Percentiles rank a stretch among this genome's conserved stretches.
Evolutionary conservation across 139 green algal species (phyloP).

Genomic region (Micractinium conductrix): DNA sequence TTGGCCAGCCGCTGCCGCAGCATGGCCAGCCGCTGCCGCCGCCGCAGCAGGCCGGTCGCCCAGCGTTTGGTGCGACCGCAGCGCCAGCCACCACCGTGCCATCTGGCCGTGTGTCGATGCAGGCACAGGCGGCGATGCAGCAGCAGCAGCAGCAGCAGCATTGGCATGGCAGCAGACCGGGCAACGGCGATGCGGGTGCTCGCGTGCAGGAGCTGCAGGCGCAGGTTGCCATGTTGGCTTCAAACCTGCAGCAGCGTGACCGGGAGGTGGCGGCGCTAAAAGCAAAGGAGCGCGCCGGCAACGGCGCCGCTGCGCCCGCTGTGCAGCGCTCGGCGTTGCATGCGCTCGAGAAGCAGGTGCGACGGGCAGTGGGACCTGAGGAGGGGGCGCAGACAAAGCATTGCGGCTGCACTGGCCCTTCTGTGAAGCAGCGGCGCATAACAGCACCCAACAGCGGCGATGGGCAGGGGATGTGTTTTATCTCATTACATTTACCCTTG

Average conservation of each 20-base stretch:
- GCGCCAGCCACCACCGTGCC: not conserved
- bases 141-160: no score
- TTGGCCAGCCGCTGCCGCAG: not conserved
- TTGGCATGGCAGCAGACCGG: no score
- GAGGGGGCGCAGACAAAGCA: constrained; percentile 5
- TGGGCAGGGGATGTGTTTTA: constrained; percentile 28
- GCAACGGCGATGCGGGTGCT: no score
- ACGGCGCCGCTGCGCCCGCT: no score
- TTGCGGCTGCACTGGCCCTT: not conserved
- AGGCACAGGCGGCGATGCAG: not conserved
- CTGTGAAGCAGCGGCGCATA: not conserved
- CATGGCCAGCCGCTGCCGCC: not conserved
- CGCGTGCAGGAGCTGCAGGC: no score
- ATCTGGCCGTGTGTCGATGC: not conserved
- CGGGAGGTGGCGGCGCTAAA: no score
- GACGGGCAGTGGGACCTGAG: constrained; percentile 1
- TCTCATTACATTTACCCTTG: no score
- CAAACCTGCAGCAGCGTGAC: no score
- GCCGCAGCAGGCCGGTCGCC: not conserved
- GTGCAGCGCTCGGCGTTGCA: no score
- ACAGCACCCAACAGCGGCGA: not conserved
- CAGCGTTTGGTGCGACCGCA: no score
- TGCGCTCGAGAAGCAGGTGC: not conserved
- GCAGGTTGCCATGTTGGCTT: no score
- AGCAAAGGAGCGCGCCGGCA: no score